Conservation (phyloP, 768 basidiomycete genomes). For the Tephrocybe rancida region DNA sequence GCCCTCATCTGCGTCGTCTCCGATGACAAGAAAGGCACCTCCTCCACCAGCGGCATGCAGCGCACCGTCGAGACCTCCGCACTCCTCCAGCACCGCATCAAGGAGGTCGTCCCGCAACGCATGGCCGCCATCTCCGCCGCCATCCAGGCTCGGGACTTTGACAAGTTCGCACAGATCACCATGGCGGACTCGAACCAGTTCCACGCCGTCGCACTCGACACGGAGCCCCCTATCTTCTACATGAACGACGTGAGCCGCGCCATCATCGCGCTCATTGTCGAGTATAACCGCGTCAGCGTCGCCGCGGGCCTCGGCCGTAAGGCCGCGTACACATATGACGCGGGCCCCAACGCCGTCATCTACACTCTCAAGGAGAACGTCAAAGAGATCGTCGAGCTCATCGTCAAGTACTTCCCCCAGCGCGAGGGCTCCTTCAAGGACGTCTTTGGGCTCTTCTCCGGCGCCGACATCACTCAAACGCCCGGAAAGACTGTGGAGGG, state of each 20-base stretch:
- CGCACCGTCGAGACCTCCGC: constrained; percentile 91
- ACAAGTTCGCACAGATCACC: constrained; percentile 86
- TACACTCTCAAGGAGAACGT: constrained; percentile 83
- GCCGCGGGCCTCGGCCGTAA: constrained; percentile 58
- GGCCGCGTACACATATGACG: constrained; percentile 99
- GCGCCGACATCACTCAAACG: constrained; percentile 32
- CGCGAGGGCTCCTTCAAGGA: constrained; percentile 71
- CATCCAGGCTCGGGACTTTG: constrained; percentile 80
- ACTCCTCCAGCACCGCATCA: constrained; percentile 88
- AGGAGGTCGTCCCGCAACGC: constrained; percentile 80
- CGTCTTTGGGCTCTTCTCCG: constrained; percentile 63
- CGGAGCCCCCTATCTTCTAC: constrained; percentile 98
- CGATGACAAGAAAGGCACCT: constrained; percentile 95
- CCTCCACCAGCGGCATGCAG: constrained; percentile 96
- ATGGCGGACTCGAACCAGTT: constrained; percentile 99
- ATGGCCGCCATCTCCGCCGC: constrained; percentile 85
- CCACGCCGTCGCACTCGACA: constrained; percentile 97
- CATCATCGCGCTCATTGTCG: constrained; percentile 90
- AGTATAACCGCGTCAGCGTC: constrained; percentile 84
- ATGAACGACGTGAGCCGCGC: constrained; percentile 96
- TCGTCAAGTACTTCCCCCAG: constrained; percentile 89
- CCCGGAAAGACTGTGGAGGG: constrained; percentile 61
- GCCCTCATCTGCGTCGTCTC: constrained; percentile 97
- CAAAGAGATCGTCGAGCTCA: constrained; percentile 72
- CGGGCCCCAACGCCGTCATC: constrained; percentile 98